Evolutionary conservation across 257 asterid species (phyloP), one percentile per base, ranked within the genome.

Genomic region (Rauvolfia tetraphylla): DNA sequence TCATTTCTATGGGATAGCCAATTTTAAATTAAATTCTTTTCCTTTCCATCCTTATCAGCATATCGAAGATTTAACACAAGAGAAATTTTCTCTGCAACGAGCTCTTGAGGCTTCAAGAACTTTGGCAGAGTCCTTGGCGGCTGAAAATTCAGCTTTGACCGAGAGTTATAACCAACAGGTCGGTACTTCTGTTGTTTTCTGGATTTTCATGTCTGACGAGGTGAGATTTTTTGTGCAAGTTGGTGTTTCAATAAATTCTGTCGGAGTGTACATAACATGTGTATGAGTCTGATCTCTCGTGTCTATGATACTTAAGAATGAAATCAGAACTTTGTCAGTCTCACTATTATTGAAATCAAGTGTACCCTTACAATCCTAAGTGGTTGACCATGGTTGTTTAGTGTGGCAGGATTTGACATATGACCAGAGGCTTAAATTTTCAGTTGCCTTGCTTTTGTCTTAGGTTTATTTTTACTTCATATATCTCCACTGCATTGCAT

Each of bases 21-120:
- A 17, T 51, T 57, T 56, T 57, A 38, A 42, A 15, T 56, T 4
- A 56, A 54, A 31, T 34, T 61, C 36, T 79, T 33, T 68, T 57
- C 41, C 75, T 68, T 15, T 73, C 53, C 54, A 31, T 73, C 18
- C 33, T 71, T 68, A 70, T 84, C 94, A 95, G 99, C 97, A 95
- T 83, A 95, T 95, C 78, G 99, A 93, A 85, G 98, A 95, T 86
- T 87, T 95, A 81, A 95, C 98, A 5, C 97, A 89, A 85, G 99
- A 95, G 74, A 95, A 93, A 81, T 95, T 95, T 82, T 89, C 99
- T 38, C 80, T 95, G 87, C 99, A 93, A 90, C 96, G 97, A 53
- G 93, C 97, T 79, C 96, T 93, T 75, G 99, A 93, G 80, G 93
- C 98, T 80, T 90, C 99, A 49, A 92, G 91, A 73, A 82, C 95